Evolutionary conservation across 2,329 filamentous ascomycete genomes (phyloP).

Genomic region (Microcyclospora tardicrescens): DNA sequence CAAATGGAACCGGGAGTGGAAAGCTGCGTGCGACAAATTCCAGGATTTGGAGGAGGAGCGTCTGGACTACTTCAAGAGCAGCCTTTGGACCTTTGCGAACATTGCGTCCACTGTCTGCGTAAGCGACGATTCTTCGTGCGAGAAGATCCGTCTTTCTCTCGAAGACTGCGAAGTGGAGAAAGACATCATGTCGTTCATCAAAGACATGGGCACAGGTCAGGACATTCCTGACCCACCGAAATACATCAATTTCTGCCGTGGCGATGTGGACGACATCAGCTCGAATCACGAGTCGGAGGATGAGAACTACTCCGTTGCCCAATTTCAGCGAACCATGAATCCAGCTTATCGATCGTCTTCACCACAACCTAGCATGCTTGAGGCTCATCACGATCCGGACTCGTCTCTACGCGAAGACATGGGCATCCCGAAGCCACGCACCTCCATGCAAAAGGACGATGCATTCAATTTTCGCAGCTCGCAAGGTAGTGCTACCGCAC

Average conservation of each 20-base stretch:
- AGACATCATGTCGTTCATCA: constrained; percentile 82
- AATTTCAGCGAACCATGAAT: constrained; percentile 91
- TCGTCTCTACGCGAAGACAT: constrained; percentile 58
- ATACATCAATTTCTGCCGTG: constrained; percentile 97
- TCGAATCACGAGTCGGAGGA: constrained; percentile 71
- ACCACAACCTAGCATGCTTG: constrained; percentile 82
- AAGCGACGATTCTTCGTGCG: constrained; percentile 85
- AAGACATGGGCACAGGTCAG: constrained; percentile 77
- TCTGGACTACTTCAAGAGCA: constrained; percentile 94
- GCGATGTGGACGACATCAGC: constrained; percentile 64
- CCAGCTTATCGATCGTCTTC: constrained; percentile 92
- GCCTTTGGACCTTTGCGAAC: constrained; percentile 95
- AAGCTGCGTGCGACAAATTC: constrained; percentile 93
- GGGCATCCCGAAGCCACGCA: constrained; percentile 35
- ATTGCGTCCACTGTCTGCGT: constrained; percentile 95
- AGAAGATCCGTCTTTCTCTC: constrained; percentile 84
- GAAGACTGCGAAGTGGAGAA: constrained; percentile 96
- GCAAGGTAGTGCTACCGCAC: constrained; percentile 14
- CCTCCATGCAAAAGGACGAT: constrained; percentile 20
- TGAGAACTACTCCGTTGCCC: constrained; percentile 82
- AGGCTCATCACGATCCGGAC: constrained; percentile 81
- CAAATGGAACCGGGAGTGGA: constrained; percentile 97
- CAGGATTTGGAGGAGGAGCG: constrained; percentile 97
- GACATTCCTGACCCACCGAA: constrained; percentile 95
- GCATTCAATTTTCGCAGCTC: constrained; percentile 18